These are phyloP conservation scores for Talaromyces sp. DNA, from an alignment of 2,329 filamentous ascomycete genomes.

Conservation along the genomic window DNA sequence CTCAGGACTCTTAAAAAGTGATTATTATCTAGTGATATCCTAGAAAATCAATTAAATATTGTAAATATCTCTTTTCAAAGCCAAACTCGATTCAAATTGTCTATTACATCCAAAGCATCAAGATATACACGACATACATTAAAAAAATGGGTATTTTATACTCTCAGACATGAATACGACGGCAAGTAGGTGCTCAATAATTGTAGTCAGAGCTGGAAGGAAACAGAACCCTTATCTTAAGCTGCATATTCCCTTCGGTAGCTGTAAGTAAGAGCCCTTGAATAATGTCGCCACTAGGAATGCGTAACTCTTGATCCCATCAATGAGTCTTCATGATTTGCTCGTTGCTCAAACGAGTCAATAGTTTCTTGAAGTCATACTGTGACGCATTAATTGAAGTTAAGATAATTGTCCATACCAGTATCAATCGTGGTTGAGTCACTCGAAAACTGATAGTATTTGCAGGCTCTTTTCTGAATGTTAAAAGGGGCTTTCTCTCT, in stretches of 20 bases:
- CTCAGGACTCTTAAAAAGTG: no score
- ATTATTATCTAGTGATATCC: neutral
- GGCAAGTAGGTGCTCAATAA: neutral
- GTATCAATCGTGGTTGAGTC: neutral
- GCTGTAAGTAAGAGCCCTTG: neutral
- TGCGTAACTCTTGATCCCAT: neutral
- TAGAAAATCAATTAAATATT: neutral
- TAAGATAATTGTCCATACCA: neutral
- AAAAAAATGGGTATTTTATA: no score
- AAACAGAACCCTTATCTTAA: no score
- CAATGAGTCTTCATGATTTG: neutral
- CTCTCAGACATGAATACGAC: neutral
- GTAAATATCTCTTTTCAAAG: neutral
- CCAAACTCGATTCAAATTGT: no score
- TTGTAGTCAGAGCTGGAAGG: neutral
- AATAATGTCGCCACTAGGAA: no score
- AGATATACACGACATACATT: no score
- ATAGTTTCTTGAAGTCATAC: neutral
- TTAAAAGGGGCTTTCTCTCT: neutral
- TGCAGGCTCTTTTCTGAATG: neutral
- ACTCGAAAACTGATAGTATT: neutral
- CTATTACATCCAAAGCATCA: no score
- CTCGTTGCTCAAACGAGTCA: neutral
- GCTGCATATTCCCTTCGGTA: neutral
- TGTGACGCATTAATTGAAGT: neutral